Percentiles rank a stretch among this genome's conserved stretches.
phyloP scores from a whole-genome alignment of 495 filamentous ascomycete genomes.

The Ramalina peruviana region DNA sequence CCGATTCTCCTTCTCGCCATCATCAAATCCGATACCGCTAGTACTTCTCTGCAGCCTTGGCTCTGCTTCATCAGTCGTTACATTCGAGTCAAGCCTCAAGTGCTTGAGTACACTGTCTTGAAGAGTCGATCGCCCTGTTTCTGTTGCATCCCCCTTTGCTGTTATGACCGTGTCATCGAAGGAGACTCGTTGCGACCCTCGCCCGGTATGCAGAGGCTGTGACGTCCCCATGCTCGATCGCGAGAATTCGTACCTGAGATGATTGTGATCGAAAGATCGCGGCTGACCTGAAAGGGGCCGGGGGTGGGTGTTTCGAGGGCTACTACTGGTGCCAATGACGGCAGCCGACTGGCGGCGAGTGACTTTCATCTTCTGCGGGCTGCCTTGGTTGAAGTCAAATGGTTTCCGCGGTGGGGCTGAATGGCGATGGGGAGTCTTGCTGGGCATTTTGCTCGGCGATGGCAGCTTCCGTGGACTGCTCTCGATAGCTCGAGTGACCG shows the following conservation, averaged over 20 bases:
- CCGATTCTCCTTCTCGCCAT: slow-evolving; percentile 3
- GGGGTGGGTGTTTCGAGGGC: not conserved
- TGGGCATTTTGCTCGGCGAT: not conserved
- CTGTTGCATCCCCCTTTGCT: no score
- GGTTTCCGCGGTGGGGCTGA: not conserved
- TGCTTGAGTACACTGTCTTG: no score
- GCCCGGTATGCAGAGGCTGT: slow-evolving; percentile 3
- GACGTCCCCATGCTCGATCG: not conserved
- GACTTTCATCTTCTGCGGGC: slow-evolving; percentile 1
- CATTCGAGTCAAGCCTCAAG: no score
- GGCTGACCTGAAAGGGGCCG: not conserved
- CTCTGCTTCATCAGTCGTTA: not conserved
- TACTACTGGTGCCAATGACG: not conserved
- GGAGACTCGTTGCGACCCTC: not conserved
- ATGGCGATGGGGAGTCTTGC: not conserved
- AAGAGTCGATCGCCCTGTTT: no score
- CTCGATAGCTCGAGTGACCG: slow-evolving; percentile 10
- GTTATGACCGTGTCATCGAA: not conserved
- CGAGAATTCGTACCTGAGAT: not conserved
- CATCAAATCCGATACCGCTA: slow-evolving; percentile 12
- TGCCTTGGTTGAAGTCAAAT: not conserved
- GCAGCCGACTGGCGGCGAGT: slow-evolving; percentile 9
- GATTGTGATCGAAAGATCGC: slow-evolving; percentile 3
- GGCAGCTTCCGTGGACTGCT: slow-evolving; percentile 9
- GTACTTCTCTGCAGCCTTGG: slow-evolving; percentile 15